Evolutionary conservation across 768 basidiomycete species (phyloP).

Genomic region (Leccinum uliginosum): DNA sequence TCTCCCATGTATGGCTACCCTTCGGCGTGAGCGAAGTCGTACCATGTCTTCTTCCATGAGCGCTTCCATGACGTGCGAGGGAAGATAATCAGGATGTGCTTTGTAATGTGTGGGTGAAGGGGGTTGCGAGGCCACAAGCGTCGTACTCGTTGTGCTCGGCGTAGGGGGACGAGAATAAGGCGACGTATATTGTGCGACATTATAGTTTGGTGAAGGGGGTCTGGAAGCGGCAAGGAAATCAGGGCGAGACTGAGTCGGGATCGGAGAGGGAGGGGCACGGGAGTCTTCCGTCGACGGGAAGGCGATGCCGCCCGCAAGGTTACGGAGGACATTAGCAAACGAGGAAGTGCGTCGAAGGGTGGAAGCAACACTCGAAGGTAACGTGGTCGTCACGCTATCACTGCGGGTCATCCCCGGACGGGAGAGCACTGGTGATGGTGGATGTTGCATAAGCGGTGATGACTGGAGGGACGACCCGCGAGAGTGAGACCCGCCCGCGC

Average conservation of each 20-base stretch:
- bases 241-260: conserved; percentile 19
- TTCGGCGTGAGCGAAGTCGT: conserved; percentile 68
- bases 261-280: conserved; percentile 35
- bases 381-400: conserved; percentile 59
- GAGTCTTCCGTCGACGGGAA: conserved; percentile 64
- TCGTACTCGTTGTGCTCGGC: conserved; percentile 27
- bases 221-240: conserved; percentile 46
- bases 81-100: conserved; percentile 50
- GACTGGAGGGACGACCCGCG: conserved; percentile 49
- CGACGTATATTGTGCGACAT: conserved; percentile 70
- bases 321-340: conserved; percentile 72
- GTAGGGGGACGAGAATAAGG: conserved; percentile 62
- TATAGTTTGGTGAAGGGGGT: conserved; percentile 76
- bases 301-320: conserved; percentile 63
- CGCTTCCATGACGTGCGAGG: conserved; percentile 81
- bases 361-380: conserved; percentile 59
- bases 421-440: conserved; percentile 42
- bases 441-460: conserved; percentile 40
- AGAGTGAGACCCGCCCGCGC: conserved; percentile 32
- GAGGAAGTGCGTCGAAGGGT: conserved; percentile 77
- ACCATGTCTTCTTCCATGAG: conserved; percentile 96
- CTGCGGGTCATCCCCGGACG: conserved; percentile 52
- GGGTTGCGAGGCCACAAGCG: conserved; percentile 24
- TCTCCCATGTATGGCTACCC: conserved; percentile 36
- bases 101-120: conserved; percentile 33